phyloP scores from a whole-genome alignment of 306 rosid genomes.

The Pterocarpus macrocarpus region DNA sequence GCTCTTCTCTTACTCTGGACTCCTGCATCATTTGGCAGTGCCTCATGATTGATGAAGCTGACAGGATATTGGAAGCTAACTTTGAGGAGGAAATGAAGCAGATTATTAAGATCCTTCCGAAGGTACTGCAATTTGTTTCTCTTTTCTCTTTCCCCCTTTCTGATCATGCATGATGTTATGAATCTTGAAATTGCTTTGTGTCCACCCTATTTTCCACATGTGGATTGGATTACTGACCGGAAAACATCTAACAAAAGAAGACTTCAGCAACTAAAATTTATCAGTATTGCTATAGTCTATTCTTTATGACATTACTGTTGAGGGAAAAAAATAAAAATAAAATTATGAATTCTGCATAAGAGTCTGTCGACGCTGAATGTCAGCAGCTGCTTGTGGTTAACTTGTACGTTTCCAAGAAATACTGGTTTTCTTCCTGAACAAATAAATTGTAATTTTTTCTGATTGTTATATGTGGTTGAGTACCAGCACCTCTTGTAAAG shows the following conservation, averaged over 20 bases:
- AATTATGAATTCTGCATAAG: constrained; percentile 1
- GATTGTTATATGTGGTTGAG: constrained; percentile 24
- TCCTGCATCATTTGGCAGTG: constrained; percentile 64
- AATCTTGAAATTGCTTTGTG: constrained; percentile 1
- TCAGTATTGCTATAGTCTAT: neutral
- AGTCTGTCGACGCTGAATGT: constrained; percentile 8
- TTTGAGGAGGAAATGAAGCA: constrained; percentile 98
- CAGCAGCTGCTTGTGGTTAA: constrained; percentile 23
- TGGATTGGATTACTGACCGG: constrained; percentile 20
- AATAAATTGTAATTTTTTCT: constrained; percentile 1
- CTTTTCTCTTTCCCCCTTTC: neutral
- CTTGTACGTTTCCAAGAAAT: neutral
- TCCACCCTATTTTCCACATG: neutral
- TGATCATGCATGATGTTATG: constrained; percentile 11
- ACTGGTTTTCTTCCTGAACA: constrained; percentile 15
- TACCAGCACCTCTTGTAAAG: neutral
- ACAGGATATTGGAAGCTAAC: constrained; percentile 91
- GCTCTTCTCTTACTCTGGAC: constrained; percentile 35
- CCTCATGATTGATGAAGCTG: constrained; percentile 95
- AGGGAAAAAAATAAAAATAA: neutral
- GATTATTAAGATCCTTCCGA: constrained; percentile 80
- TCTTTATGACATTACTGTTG: neutral
- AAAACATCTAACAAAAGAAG: constrained; percentile 19
- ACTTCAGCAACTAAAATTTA: neutral
- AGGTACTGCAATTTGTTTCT: constrained; percentile 57